phyloP scores from a whole-genome alignment of 257 asterid genomes.

The Echites panduratus region DNA sequence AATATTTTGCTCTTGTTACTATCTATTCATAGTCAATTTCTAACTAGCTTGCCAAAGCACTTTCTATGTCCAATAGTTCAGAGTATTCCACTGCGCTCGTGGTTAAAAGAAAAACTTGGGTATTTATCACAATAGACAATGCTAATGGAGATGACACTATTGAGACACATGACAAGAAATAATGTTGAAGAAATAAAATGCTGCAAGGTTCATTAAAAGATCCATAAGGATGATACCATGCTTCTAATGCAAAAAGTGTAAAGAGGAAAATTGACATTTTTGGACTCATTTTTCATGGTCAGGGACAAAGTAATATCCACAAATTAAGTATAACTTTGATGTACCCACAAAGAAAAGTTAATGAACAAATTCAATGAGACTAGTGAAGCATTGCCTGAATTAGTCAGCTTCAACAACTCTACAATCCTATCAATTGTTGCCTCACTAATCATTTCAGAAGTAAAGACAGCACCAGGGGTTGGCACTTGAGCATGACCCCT shows the following conservation, averaged over 20 bases:
- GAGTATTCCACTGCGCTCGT: neutral
- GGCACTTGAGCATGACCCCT: conserved; percentile 69
- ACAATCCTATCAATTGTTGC: conserved; percentile 92
- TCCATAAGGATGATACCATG: no score
- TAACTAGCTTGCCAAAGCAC: conserved; percentile 1
- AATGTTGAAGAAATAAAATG: neutral
- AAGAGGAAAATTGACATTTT: neutral
- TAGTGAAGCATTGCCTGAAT: conserved; percentile 61
- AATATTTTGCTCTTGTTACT: neutral
- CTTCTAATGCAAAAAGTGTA: neutral
- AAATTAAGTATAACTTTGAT: neutral
- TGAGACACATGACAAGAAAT: neutral
- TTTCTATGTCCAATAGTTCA: neutral
- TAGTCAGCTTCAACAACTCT: conserved; percentile 76
- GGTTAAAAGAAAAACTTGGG: neutral
- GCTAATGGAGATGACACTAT: neutral
- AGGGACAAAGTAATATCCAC: neutral
- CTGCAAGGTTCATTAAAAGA: neutral
- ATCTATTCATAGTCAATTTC: neutral
- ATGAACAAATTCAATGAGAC: neutral
- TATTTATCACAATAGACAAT: neutral
- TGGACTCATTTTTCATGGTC: neutral
- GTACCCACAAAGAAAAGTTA: neutral
- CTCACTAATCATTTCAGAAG: conserved; percentile 93
- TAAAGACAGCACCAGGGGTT: conserved; percentile 91